Evolutionary conservation across 192 early-diverging fungal genomes (phyloP).

Genomic region (Entophlyctis luteolus): DNA sequence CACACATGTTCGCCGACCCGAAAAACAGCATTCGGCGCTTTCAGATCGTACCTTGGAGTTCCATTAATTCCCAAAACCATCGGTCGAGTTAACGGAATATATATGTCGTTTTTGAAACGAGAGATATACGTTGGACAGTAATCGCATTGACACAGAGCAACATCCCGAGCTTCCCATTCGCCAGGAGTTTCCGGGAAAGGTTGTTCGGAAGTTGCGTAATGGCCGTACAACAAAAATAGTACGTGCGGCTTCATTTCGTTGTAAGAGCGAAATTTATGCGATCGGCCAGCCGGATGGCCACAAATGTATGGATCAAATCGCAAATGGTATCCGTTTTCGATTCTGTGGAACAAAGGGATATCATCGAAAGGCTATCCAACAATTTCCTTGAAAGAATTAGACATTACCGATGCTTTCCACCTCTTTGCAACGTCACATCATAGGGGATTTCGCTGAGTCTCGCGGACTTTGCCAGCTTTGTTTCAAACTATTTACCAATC

Average conservation of each 20-base stretch:
- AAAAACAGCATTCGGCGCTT: neutral
- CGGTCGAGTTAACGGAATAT: constrained; percentile 15
- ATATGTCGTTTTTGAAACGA: neutral
- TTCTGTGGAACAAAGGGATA: too few relatives aligned
- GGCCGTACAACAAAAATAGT: constrained; percentile 1
- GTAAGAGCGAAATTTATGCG: constrained; percentile 14
- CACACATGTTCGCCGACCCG: constrained; percentile 10
- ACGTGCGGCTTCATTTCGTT: constrained; percentile 22
- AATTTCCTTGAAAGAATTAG: too few relatives aligned
- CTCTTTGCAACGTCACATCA: too few relatives aligned
- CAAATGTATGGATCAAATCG: constrained; percentile 21
- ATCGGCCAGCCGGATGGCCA: constrained; percentile 18
- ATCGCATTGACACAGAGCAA: constrained; percentile 4
- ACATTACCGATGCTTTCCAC: too few relatives aligned
- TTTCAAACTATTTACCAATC: too few relatives aligned
- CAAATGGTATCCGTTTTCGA: neutral
- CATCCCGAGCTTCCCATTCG: constrained; percentile 19
- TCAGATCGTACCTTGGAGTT: neutral
- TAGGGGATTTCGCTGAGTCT: too few relatives aligned
- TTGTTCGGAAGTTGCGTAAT: neutral
- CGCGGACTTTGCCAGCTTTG: too few relatives aligned
- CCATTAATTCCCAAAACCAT: neutral
- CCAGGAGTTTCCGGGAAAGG: neutral
- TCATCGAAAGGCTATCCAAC: too few relatives aligned
- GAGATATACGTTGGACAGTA: constrained; percentile 1